These are phyloP conservation scores for Aotearoamyces nothofagi DNA, from an alignment of 2,329 filamentous ascomycete genomes.

Conservation along the genomic window DNA sequence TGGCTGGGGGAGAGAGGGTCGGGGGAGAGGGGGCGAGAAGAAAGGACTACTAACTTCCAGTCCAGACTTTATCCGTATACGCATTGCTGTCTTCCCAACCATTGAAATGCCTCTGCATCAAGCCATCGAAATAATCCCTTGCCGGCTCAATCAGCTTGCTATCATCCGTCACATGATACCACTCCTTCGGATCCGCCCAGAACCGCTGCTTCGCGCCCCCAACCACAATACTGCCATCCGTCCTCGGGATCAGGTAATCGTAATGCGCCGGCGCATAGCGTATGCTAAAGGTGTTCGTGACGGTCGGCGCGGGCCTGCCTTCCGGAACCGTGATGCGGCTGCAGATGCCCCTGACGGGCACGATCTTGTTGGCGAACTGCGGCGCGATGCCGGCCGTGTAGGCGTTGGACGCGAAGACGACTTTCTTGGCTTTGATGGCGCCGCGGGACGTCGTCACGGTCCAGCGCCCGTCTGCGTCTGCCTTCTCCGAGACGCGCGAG, in stretches of 20 bases:
- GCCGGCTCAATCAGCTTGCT: constrained; percentile 25
- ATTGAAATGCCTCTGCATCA: constrained; percentile 30
- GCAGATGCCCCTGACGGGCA: constrained; percentile 38
- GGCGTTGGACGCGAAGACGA: constrained; percentile 53
- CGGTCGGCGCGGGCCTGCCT: constrained; percentile 5
- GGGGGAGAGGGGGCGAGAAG: not conserved
- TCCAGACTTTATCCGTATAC: constrained; percentile 16
- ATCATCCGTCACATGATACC: constrained; percentile 32
- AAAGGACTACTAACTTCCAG: constrained; percentile 6
- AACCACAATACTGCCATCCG: constrained; percentile 18
- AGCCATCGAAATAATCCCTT: constrained; percentile 27
- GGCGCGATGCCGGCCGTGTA: constrained; percentile 48
- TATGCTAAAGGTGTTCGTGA: constrained; percentile 9
- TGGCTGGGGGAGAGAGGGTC: no score
- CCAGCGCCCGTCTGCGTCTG: constrained; percentile 21
- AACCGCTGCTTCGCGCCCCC: constrained; percentile 26
- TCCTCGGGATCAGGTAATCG: constrained; percentile 15
- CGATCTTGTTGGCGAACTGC: constrained; percentile 40
- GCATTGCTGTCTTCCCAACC: constrained; percentile 31
- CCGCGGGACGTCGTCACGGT: constrained; percentile 38
- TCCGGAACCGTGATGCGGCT: constrained; percentile 16
- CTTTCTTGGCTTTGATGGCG: constrained; percentile 29
- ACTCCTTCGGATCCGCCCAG: constrained; percentile 17
- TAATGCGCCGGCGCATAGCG: constrained; percentile 5
- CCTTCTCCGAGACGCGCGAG: constrained; percentile 3